phyloP scores from a whole-genome alignment of 768 basidiomycete genomes.

The Dioszegia crocea region DNA sequence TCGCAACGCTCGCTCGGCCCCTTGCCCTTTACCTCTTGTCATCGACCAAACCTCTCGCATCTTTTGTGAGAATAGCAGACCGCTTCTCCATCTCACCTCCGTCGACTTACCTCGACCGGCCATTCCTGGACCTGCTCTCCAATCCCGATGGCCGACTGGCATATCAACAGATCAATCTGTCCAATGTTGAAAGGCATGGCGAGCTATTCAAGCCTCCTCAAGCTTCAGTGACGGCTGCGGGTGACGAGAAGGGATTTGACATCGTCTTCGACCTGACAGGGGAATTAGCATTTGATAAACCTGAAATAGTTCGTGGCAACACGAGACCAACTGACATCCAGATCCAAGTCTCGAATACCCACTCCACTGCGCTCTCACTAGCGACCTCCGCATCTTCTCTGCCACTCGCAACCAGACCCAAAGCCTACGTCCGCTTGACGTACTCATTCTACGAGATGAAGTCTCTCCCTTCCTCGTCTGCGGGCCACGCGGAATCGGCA shows the following conservation, averaged over 20 bases:
- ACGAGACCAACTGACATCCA: conserved; percentile 2
- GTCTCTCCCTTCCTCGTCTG: conserved; percentile 32
- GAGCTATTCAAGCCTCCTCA: conserved; percentile 37
- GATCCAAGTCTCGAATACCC: conserved; percentile 45
- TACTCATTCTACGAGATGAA: conserved; percentile 48
- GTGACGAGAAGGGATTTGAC: conserved; percentile 24
- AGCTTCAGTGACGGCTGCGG: conserved; percentile 9
- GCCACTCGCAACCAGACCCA: conserved; percentile 9
- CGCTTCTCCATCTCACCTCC: conserved; percentile 42
- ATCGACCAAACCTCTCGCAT: neutral
- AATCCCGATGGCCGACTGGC: conserved; percentile 19
- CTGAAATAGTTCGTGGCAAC: conserved; percentile 35
- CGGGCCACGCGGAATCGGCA: conserved; percentile 29
- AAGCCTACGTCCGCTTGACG: conserved; percentile 40
- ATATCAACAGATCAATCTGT: conserved; percentile 44
- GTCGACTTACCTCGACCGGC: conserved; percentile 44
- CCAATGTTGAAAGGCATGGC: conserved; percentile 17
- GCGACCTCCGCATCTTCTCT: conserved; percentile 36
- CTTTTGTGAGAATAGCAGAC: conserved; percentile 38
- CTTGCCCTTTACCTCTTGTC: conserved; percentile 23
- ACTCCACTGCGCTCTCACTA: conserved; percentile 34
- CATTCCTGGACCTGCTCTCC: conserved; percentile 31
- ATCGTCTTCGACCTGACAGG: conserved; percentile 47
- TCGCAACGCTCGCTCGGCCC: conserved; percentile 28
- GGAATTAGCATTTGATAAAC: conserved; percentile 41